Evolutionary conservation across 176 grass and related monocot genomes (phyloP).

Genomic region (Carex parvula): DNA sequence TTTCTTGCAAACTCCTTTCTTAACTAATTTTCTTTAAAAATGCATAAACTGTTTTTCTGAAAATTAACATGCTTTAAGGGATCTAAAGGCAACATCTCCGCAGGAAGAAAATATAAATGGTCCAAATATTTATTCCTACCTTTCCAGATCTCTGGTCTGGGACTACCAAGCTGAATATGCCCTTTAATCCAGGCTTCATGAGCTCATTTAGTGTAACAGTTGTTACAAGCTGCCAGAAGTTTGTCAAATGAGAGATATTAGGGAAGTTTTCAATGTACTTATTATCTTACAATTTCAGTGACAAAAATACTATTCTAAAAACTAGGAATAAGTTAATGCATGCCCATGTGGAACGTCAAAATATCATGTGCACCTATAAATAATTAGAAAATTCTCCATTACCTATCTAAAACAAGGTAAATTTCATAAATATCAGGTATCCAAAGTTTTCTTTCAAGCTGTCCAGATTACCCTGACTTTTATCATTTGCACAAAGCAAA

Average conservation of each 20-base stretch:
- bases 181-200: slow-evolving; percentile 55
- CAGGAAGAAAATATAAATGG: not conserved
- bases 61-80: not conserved
- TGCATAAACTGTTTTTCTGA: not conserved
- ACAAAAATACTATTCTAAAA: not conserved
- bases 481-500: not conserved
- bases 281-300: not conserved
- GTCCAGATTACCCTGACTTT: not conserved
- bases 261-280: not conserved
- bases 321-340: not conserved
- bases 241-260: slow-evolving; percentile 10
- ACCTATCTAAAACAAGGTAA: not conserved
- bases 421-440: not conserved
- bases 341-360: not conserved
- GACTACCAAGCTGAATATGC: slow-evolving; percentile 65
- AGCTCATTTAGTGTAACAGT: slow-evolving; percentile 53
- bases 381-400: not conserved
- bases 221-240: slow-evolving; percentile 53
- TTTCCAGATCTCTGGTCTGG: slow-evolving; percentile 75
- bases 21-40: not conserved
- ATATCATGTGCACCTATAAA: not conserved
- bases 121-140: slow-evolving; percentile 27
- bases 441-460: not conserved
- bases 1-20: not conserved
- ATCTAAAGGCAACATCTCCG: not conserved